Evolutionary conservation across 306 rosid species (phyloP).

Genomic region (Argentina anserina): DNA sequence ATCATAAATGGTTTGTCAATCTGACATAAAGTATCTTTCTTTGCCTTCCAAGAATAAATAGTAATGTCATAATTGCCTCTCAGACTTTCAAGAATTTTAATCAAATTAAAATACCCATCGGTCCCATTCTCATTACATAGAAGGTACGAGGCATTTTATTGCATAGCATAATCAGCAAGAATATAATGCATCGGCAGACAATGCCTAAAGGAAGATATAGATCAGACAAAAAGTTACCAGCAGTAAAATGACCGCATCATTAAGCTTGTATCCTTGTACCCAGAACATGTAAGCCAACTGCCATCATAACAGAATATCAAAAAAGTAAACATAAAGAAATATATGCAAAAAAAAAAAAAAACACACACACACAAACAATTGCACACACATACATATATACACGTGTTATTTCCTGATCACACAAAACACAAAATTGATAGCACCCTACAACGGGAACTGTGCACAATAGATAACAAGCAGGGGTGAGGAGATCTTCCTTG

Average conservation of each 20-base stretch:
- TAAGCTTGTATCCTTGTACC: conserved; percentile 77
- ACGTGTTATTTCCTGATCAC: background rate
- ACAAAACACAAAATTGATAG: background rate
- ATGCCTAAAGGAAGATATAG: conserved; percentile 4
- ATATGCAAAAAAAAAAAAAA: too few species aligned
- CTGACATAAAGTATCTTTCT: too few species aligned
- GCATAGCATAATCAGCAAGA: conserved; percentile 20
- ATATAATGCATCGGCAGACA: conserved; percentile 1
- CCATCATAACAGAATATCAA: conserved; percentile 35
- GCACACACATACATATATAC: background rate
- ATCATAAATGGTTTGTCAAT: background rate
- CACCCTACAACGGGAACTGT: background rate
- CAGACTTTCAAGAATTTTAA: background rate
- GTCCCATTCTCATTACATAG: background rate
- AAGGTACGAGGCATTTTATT: background rate
- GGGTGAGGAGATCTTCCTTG: background rate
- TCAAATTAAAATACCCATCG: background rate
- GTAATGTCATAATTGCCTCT: too few species aligned
- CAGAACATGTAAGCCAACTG: conserved; percentile 97
- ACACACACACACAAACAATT: too few species aligned
- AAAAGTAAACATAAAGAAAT: background rate
- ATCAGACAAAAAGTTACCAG: conserved; percentile 49
- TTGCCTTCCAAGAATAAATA: too few species aligned
- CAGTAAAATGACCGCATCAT: conserved; percentile 54
- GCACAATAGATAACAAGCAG: background rate